Conservation (phyloP, 2,329 filamentous ascomycete genomes). For the Chaetomiaceae sp. region DNA sequence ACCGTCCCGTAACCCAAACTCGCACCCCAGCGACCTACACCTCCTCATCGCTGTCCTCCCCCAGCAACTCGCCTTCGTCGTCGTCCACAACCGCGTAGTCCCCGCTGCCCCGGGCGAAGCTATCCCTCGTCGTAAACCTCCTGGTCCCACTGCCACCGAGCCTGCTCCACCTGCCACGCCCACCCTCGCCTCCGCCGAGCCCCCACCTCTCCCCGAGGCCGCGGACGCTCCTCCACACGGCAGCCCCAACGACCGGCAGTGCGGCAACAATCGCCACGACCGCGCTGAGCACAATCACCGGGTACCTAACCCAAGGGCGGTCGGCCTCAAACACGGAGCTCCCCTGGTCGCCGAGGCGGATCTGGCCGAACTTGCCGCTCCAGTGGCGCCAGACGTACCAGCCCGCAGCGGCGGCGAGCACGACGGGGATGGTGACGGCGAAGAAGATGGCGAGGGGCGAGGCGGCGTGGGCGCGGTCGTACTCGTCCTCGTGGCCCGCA, state of each 20-base stretch:
- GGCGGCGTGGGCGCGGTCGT: constrained; percentile 56
- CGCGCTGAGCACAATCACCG: constrained; percentile 66
- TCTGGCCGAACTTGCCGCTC: constrained; percentile 85
- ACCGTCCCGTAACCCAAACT: too few species aligned
- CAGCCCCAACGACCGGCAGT: constrained; percentile 64
- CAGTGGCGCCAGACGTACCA: constrained; percentile 83
- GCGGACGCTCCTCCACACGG: constrained; percentile 61
- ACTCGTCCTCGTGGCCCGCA: constrained; percentile 76
- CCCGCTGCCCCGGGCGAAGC: constrained; percentile 79
- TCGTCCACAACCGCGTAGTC: constrained; percentile 86
- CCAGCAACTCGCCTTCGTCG: constrained; percentile 89
- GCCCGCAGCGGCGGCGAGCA: constrained; percentile 63
- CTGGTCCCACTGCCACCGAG: constrained; percentile 49
- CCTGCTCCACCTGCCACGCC: constrained; percentile 46
- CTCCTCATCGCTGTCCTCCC: constrained; percentile 90
- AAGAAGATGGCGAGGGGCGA: constrained; percentile 77
- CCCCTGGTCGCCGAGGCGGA: constrained; percentile 72
- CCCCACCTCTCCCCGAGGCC: constrained; percentile 44
- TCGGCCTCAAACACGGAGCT: constrained; percentile 54
- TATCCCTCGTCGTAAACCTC: constrained; percentile 80
- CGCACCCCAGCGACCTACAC: constrained; percentile 42
- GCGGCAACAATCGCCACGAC: constrained; percentile 53
- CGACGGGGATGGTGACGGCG: constrained; percentile 70
- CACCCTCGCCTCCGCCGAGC: constrained; percentile 21
- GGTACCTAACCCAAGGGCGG: constrained; percentile 72